Base-by-base conservation (phyloP, 129 eudicot species). In the Lactuca saligna region DNA sequence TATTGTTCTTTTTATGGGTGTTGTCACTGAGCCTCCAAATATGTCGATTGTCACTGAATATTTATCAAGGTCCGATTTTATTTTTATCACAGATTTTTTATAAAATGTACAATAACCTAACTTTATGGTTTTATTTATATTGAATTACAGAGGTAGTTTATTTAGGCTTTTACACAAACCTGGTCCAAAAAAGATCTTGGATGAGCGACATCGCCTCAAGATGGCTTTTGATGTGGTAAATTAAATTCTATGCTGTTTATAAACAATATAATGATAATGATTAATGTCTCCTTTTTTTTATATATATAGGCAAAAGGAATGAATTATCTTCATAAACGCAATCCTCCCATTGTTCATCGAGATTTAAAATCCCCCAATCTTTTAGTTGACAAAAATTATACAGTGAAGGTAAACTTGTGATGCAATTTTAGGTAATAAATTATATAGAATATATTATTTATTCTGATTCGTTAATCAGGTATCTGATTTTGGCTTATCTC, bases 221-320 rank as follows among this genome's bases (percentile, higher is more conserved):
- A 92, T 92, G 98, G 98, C 98, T 61, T 86, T 76, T 79, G 98
- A 92, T 79, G 96, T 92, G 89, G 98, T n/a, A n/a, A n/a, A n/a
- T n/a, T n/a, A n/a, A n/a, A n/a, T 7, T 39, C 37, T 14, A 15
- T 16, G 20, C 5, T 13, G 34, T 35, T 14, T 50, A 14, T 51
- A 20, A 20, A 20, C n/a, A n/a, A 20, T 20, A 0, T 25, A 25
- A 25, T 25, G 2, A n/a, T 25, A 46, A 0, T 42, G 13, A 6
- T 6, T 42, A 56, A 4, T 17, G 17, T 51, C 61, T 48, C 57
- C 61, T 9, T 57, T 51, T 35, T 42, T n/a, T n/a, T n/a, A n/a
- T 20, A 20, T 74, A 29, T 63, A 2, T 75, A 92, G 98, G 98
- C 96, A 57, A 92, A 89, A 82, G 98, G 98, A 70, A 92, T 92